Conservation (phyloP, 2,329 filamentous ascomycete genomes). For the Colletotrichum lindemuthianum region DNA sequence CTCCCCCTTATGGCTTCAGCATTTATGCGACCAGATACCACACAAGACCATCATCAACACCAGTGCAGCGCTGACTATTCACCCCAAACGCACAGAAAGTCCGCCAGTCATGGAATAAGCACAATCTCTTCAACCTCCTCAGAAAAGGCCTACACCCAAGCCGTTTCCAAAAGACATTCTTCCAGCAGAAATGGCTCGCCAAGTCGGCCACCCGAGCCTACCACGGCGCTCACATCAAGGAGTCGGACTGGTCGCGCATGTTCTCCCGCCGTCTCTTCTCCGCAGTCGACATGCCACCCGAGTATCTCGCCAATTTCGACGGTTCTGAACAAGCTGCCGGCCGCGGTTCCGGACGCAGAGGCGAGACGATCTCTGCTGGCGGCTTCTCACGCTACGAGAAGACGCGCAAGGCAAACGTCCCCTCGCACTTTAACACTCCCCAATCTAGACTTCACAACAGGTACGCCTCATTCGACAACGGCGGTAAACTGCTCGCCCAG, state of each 20-base stretch:
- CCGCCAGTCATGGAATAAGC: slow-evolving; percentile 97
- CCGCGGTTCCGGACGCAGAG: slow-evolving; percentile 75
- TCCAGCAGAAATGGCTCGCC: slow-evolving; percentile 97
- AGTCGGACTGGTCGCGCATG: slow-evolving; percentile 94
- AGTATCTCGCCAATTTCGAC: slow-evolving; percentile 82
- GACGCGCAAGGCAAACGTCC: background rate
- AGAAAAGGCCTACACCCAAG: slow-evolving; percentile 59
- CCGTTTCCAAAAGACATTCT: slow-evolving; percentile 73
- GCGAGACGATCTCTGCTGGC: slow-evolving; percentile 38
- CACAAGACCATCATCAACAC: background rate
- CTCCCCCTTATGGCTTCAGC: background rate
- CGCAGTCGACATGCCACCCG: slow-evolving; percentile 85
- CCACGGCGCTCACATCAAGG: slow-evolving; percentile 93
- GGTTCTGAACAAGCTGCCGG: slow-evolving; percentile 86
- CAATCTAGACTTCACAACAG: background rate
- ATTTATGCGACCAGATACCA: background rate
- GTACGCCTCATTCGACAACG: background rate
- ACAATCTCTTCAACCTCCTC: slow-evolving; percentile 90
- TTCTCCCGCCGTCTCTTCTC: slow-evolving; percentile 84
- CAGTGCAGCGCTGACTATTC: background rate
- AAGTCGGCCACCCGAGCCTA: slow-evolving; percentile 87
- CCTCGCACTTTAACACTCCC: background rate
- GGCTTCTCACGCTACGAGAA: slow-evolving; percentile 38
- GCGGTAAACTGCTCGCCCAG: slow-evolving; percentile 42
- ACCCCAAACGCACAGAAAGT: slow-evolving; percentile 72